Percentiles rank a stretch among this genome's conserved stretches.
Evolutionary conservation across 2,329 filamentous ascomycete species (phyloP).

Genomic region (Monascus ruber): DNA sequence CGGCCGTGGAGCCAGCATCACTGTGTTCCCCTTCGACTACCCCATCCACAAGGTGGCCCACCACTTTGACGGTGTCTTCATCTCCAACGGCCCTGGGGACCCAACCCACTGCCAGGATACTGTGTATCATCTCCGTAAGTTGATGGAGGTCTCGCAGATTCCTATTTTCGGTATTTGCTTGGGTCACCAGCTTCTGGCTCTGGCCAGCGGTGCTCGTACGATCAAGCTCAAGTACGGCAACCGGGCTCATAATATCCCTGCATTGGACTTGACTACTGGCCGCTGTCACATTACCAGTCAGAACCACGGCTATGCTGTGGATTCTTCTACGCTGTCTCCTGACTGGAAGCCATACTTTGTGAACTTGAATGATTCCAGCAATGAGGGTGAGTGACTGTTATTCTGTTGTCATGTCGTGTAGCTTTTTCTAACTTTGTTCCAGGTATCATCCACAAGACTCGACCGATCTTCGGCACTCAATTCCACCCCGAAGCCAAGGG

Average conservation of each 20-base stretch:
- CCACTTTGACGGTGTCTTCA: slow-evolving; percentile 97
- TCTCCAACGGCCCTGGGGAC: slow-evolving; percentile 96
- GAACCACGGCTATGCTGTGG: slow-evolving; percentile 96
- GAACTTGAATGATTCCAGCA: slow-evolving; percentile 94
- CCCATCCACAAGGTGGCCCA: slow-evolving; percentile 96
- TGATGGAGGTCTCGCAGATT: slow-evolving; percentile 84
- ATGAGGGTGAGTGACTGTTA: slow-evolving; percentile 54
- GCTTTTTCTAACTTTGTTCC: slow-evolving; percentile 6
- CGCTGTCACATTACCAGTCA: slow-evolving; percentile 98
- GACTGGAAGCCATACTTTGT: slow-evolving; percentile 98
- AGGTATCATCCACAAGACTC: slow-evolving; percentile 85
- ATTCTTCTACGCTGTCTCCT: slow-evolving; percentile 64
- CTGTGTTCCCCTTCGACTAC: slow-evolving; percentile 92
- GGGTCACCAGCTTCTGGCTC: slow-evolving; percentile 87
- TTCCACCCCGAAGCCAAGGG: slow-evolving; percentile 99
- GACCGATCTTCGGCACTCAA: slow-evolving; percentile 95
- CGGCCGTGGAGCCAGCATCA: slow-evolving; percentile 80
- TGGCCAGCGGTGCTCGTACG: slow-evolving; percentile 77
- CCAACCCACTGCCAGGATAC: slow-evolving; percentile 93
- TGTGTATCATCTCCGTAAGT: slow-evolving; percentile 77
- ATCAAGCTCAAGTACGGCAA: slow-evolving; percentile 99
- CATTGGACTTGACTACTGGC: slow-evolving; percentile 84
- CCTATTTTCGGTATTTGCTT: slow-evolving; percentile 98
- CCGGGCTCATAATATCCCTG: slow-evolving; percentile 96
- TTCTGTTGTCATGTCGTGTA: background rate